Conservation (phyloP, 768 basidiomycete species). For the Candolleomyces eurysporus region DNA sequence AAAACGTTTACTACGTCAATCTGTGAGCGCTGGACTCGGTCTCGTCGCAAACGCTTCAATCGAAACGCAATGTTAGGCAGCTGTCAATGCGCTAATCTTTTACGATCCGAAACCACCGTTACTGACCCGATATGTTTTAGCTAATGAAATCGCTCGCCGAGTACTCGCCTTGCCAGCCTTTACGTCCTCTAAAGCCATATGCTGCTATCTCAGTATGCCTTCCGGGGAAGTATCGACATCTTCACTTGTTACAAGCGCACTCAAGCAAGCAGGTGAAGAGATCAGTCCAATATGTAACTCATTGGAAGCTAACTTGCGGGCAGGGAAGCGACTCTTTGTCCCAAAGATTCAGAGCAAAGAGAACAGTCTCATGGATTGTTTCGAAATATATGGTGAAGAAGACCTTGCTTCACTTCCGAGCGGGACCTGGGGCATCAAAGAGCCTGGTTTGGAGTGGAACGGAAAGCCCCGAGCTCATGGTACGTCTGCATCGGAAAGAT, state of each 20-base stretch:
- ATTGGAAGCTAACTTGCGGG: background rate
- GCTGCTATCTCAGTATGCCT: constrained; percentile 84
- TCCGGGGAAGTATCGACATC: constrained; percentile 64
- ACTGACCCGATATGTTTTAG: constrained; percentile 4
- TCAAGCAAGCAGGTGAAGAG: constrained; percentile 47
- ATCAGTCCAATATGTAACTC: background rate
- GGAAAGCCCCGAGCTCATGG: constrained; percentile 49
- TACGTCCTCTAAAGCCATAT: constrained; percentile 44
- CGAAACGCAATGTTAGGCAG: constrained; percentile 57
- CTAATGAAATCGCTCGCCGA: constrained; percentile 39
- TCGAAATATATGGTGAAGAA: constrained; percentile 55
- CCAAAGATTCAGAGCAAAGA: constrained; percentile 55
- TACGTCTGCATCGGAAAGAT: constrained; percentile 20
- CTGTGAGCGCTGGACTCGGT: constrained; percentile 43
- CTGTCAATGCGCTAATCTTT: background rate
- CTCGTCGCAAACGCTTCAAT: constrained; percentile 42
- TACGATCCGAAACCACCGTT: background rate
- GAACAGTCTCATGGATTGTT: constrained; percentile 57
- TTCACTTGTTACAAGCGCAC: constrained; percentile 46
- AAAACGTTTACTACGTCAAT: constrained; percentile 56
- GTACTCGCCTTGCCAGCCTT: constrained; percentile 55
- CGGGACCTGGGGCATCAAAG: constrained; percentile 76
- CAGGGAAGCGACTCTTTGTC: constrained; percentile 68
- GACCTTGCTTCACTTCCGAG: constrained; percentile 57
- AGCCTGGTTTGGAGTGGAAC: constrained; percentile 50